Percentiles rank a stretch among this genome's conserved stretches.
phyloP scores from a whole-genome alignment of 179 eudicot species.

The Patellifolia procumbens region DNA sequence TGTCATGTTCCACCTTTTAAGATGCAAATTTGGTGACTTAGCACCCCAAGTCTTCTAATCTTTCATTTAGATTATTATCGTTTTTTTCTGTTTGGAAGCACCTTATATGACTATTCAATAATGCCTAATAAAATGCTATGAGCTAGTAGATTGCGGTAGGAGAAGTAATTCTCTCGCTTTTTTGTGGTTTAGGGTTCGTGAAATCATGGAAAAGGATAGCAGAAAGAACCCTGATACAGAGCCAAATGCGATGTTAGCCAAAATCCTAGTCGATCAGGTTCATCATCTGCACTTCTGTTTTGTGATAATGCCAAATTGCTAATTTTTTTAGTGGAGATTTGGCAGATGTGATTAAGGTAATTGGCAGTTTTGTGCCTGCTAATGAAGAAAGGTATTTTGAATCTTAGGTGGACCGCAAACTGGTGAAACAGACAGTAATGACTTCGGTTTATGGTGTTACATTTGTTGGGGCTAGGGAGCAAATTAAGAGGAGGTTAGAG shows the following conservation, averaged over 20 bases:
- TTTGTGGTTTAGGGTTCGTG: constrained; percentile 62
- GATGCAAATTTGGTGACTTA: too few species aligned
- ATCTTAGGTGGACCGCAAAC: constrained; percentile 81
- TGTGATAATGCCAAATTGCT: background rate
- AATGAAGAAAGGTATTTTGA: constrained; percentile 11
- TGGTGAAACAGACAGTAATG: constrained; percentile 95
- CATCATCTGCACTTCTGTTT: background rate
- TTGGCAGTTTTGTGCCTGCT: background rate
- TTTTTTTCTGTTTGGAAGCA: too few species aligned
- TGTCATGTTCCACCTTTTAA: too few species aligned
- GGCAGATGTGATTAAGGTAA: background rate
- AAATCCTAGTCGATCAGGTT: constrained; percentile 78
- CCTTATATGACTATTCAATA: too few species aligned
- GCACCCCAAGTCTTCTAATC: too few species aligned
- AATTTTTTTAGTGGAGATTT: background rate
- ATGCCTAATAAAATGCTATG: background rate
- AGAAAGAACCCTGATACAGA: constrained; percentile 62
- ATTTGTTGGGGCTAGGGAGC: constrained; percentile 87
- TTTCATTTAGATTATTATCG: too few species aligned
- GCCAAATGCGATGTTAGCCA: constrained; percentile 75
- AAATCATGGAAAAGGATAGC: constrained; percentile 77
- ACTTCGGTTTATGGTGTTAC: constrained; percentile 95
- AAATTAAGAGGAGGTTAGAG: constrained; percentile 75
- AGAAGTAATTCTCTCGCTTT: background rate
- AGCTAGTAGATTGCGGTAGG: background rate